Evolutionary conservation across 257 asterid species (phyloP).

Genomic region (Przewalskia tangutica): DNA sequence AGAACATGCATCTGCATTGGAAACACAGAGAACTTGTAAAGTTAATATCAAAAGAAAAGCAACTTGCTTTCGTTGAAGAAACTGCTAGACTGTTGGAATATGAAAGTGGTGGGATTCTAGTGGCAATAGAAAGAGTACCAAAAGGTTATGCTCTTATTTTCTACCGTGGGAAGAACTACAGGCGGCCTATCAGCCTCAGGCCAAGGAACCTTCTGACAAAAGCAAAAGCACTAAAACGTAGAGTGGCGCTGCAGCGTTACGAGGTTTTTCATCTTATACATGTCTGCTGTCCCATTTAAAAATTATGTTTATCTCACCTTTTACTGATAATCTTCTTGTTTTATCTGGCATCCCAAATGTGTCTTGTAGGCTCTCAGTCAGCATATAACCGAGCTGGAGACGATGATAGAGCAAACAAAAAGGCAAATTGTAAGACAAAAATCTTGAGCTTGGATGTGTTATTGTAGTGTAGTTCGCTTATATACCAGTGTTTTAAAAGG

Average conservation of each 20-base stretch:
- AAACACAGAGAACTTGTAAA: constrained; percentile 95
- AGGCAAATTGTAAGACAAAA: constrained; percentile 56
- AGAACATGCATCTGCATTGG: constrained; percentile 99
- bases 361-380: constrained; percentile 79
- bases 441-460: not conserved
- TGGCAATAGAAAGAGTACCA: constrained; percentile 77
- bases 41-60: constrained; percentile 85
- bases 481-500: not conserved
- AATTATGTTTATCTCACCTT: not conserved
- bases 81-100: constrained; percentile 89
- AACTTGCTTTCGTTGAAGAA: constrained; percentile 75
- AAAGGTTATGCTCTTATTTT: constrained; percentile 77
- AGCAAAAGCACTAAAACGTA: constrained; percentile 94
- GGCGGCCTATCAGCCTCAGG: constrained; percentile 69
- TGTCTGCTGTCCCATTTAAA: constrained; percentile 12
- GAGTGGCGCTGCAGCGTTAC: constrained; percentile 93
- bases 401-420: constrained; percentile 56
- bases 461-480: not conserved
- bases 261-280: constrained; percentile 47
- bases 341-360: constrained; percentile 9
- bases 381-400: constrained; percentile 87
- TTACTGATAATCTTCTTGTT: constrained; percentile 3
- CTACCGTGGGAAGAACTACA: constrained; percentile 94
- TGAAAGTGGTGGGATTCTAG: constrained; percentile 93
- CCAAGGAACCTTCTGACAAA: constrained; percentile 96